phyloP scores from a whole-genome alignment of 108 stramenopile species.

The Conticribra weissflogii region DNA sequence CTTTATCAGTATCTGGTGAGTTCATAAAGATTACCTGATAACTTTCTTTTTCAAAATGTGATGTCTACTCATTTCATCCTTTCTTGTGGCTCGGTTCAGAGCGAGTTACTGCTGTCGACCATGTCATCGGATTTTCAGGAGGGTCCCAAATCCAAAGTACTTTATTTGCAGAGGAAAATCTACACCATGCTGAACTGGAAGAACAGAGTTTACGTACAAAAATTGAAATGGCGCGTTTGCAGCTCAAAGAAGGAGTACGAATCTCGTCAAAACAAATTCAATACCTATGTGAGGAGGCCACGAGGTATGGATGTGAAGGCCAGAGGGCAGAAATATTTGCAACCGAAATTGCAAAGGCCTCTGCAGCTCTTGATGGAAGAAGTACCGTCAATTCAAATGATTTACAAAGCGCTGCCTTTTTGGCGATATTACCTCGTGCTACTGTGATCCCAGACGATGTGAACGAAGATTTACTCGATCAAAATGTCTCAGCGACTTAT shows the following conservation, averaged over 20 bases:
- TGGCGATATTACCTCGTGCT: slow-evolving; percentile 70
- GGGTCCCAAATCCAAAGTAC: slow-evolving; percentile 28
- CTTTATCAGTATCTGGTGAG: slow-evolving; percentile 32
- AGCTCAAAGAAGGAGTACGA: slow-evolving; percentile 37
- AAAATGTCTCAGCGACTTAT: neutral
- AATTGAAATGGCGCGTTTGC: slow-evolving; percentile 62
- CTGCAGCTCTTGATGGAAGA: slow-evolving; percentile 70
- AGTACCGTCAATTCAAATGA: slow-evolving; percentile 46
- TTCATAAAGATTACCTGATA: too few species aligned
- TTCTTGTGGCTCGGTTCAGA: too few species aligned
- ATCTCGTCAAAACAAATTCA: slow-evolving; percentile 49
- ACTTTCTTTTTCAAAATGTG: too few species aligned
- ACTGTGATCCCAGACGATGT: slow-evolving; percentile 16
- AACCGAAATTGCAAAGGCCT: slow-evolving; percentile 63
- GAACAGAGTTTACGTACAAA: slow-evolving; percentile 62
- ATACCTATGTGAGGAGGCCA: slow-evolving; percentile 81
- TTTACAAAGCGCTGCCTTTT: slow-evolving; percentile 55
- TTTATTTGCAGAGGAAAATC: slow-evolving; percentile 17
- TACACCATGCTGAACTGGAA: slow-evolving; percentile 34
- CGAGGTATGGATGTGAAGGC: slow-evolving; percentile 67
- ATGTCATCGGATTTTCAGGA: slow-evolving; percentile 48
- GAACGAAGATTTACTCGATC: neutral
- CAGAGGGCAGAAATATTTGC: slow-evolving; percentile 82
- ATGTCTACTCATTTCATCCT: too few species aligned
- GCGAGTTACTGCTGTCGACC: slow-evolving; percentile 56